Percentiles rank a stretch among this genome's conserved stretches.
phyloP scores from a whole-genome alignment of 2,329 filamentous ascomycete genomes.

The Westerdykella ornata region DNA sequence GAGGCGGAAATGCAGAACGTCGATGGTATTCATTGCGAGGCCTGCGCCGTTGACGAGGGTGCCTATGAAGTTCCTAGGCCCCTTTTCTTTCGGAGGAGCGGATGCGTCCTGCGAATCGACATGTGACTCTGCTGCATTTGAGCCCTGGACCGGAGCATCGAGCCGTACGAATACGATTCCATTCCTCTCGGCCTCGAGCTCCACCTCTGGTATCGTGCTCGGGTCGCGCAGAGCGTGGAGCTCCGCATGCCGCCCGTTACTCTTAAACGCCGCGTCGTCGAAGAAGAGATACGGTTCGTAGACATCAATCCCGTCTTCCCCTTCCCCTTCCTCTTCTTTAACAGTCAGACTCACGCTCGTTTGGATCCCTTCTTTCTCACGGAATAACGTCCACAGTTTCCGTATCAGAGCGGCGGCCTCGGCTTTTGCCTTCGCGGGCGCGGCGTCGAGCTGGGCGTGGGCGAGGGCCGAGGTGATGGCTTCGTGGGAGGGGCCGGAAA shows the following conservation, averaged over 20 bases:
- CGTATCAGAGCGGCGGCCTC: conserved; percentile 47
- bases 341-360: conserved; percentile 45
- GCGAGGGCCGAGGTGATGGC: conserved; percentile 41
- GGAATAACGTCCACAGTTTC: conserved; percentile 54
- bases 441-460: conserved; percentile 50
- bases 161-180: conserved; percentile 75
- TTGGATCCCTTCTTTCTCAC: conserved; percentile 58
- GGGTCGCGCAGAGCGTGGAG: conserved; percentile 53
- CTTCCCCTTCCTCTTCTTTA: conserved; percentile 38
- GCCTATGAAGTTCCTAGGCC: conserved; percentile 58
- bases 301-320: conserved; percentile 43
- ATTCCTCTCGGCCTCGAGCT: conserved; percentile 57
- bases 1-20: conserved; percentile 62
- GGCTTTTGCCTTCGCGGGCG: conserved; percentile 39
- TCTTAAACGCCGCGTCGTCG: conserved; percentile 63
- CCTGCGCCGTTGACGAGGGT: conserved; percentile 86
- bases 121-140: background rate
- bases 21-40: conserved; percentile 84
- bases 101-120: conserved; percentile 1
- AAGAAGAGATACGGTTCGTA: conserved; percentile 56
- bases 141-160: conserved; percentile 8
- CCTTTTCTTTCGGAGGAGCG: conserved; percentile 13
- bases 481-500: conserved; percentile 36
- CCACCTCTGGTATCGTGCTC: conserved; percentile 48
- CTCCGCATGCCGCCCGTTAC: conserved; percentile 54